A percentile compares a stretch with the other conserved stretches of the same genome.
These are phyloP conservation scores for Cyberlindnera sargentensis DNA, from an alignment of 805 yeast species.

Conservation along the genomic window DNA sequence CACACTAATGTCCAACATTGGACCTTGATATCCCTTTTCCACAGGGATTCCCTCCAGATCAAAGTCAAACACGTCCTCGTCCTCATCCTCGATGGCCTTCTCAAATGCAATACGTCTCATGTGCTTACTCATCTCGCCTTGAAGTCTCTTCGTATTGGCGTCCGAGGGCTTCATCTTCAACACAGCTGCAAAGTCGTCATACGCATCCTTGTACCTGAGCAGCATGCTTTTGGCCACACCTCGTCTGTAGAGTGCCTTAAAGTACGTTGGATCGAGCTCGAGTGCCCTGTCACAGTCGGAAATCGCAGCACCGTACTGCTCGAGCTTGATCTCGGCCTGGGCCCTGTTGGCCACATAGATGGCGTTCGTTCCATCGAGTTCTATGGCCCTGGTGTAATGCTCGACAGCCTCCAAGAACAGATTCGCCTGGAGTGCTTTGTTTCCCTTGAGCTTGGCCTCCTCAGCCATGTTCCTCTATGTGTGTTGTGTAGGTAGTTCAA, in stretches of 20 bases:
- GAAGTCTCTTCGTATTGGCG: constrained; percentile 52
- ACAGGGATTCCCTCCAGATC: constrained; percentile 20
- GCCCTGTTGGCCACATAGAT: constrained; percentile 82
- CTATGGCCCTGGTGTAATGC: constrained; percentile 69
- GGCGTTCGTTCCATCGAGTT: constrained; percentile 47
- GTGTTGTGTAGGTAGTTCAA: neutral
- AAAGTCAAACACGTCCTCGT: constrained; percentile 40
- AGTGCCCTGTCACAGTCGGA: constrained; percentile 72
- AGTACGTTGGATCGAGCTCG: constrained; percentile 53
- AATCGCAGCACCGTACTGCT: constrained; percentile 80
- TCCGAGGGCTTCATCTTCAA: constrained; percentile 62
- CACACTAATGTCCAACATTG: constrained; percentile 34
- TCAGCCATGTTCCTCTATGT: constrained; percentile 30
- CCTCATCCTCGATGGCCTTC: constrained; percentile 76
- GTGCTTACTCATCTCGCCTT: constrained; percentile 55
- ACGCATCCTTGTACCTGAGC: constrained; percentile 67
- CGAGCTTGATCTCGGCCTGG: constrained; percentile 79
- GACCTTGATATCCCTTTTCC: constrained; percentile 58
- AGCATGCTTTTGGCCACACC: constrained; percentile 78
- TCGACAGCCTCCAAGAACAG: constrained; percentile 59
- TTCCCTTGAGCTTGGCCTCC: constrained; percentile 63
- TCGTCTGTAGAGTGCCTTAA: constrained; percentile 81
- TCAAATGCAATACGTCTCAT: constrained; percentile 75
- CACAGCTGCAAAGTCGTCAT: constrained; percentile 58
- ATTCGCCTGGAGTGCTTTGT: constrained; percentile 60